Conservation (phyloP, 2,329 filamentous ascomycete genomes). For the Diaporthe aspalathi region DNA sequence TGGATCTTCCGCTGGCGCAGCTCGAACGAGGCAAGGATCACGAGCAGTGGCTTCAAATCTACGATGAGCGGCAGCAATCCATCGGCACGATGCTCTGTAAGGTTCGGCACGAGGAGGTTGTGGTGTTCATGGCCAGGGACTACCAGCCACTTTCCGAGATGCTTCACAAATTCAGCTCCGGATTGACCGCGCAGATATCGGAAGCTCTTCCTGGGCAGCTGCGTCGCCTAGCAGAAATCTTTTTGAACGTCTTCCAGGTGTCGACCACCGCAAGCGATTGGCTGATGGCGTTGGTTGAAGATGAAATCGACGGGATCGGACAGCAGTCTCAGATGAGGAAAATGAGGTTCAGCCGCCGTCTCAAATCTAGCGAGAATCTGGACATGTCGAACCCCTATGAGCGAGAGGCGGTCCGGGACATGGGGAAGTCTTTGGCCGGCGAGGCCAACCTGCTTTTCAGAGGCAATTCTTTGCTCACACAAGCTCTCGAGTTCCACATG, state of each 20-base stretch:
- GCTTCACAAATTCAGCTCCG: conserved; percentile 85
- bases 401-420: conserved; percentile 77
- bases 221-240: conserved; percentile 82
- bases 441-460: conserved; percentile 96
- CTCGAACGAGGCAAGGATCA: conserved; percentile 80
- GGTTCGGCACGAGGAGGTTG: conserved; percentile 86
- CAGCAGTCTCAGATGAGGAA: conserved; percentile 82
- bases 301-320: conserved; percentile 94
- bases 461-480: conserved; percentile 93
- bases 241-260: conserved; percentile 96
- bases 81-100: conserved; percentile 89
- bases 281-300: conserved; percentile 93
- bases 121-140: conserved; percentile 87
- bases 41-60: conserved; percentile 89
- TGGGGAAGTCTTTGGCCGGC: conserved; percentile 81
- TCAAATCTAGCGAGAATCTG: conserved; percentile 77
- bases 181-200: conserved; percentile 86
- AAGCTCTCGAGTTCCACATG: conserved; percentile 96
- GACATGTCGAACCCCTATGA: conserved; percentile 66
- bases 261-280: conserved; percentile 86
- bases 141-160: conserved; percentile 86
- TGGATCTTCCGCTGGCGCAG: conserved; percentile 86
- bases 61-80: conserved; percentile 79
- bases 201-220: conserved; percentile 82
- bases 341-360: conserved; percentile 76